Evolutionary conservation across 805 yeast genomes (phyloP).

Genomic region (Saturnispora bothae): DNA sequence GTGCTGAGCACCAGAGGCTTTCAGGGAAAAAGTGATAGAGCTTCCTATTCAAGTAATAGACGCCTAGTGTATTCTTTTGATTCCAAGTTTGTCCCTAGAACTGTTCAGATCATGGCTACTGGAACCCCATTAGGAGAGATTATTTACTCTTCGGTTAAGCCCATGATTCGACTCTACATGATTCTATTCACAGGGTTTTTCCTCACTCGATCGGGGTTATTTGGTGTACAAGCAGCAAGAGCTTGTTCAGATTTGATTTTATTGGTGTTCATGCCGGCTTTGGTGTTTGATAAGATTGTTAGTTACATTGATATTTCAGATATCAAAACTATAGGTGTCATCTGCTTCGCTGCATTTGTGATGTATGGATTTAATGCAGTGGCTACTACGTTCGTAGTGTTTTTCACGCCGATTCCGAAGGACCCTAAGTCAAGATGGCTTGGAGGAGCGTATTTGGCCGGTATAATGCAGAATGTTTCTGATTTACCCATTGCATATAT

Average conservation of each 20-base stretch:
- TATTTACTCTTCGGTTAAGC: constrained; percentile 50
- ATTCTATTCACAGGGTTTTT: constrained; percentile 58
- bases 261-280: constrained; percentile 52
- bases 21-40: too few relatives aligned
- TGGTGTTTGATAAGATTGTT: constrained; percentile 55
- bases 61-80: too few relatives aligned
- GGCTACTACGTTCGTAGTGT: constrained; percentile 31
- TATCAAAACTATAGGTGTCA: constrained; percentile 59
- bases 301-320: constrained; percentile 50
- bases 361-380: constrained; percentile 41
- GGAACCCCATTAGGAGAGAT: constrained; percentile 22
- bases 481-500: constrained; percentile 72
- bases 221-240: constrained; percentile 51
- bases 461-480: constrained; percentile 63
- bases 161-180: constrained; percentile 64
- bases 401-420: constrained; percentile 41
- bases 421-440: constrained; percentile 37
- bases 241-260: constrained; percentile 57
- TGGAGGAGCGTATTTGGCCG: constrained; percentile 62
- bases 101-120: too few relatives aligned
- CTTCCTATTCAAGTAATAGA: too few relatives aligned
- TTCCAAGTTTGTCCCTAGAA: too few relatives aligned
- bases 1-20: too few relatives aligned
- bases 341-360: constrained; percentile 40
- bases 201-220: constrained; percentile 46